Conservation (phyloP, 768 basidiomycete species). For the Suillus tomentosus region DNA sequence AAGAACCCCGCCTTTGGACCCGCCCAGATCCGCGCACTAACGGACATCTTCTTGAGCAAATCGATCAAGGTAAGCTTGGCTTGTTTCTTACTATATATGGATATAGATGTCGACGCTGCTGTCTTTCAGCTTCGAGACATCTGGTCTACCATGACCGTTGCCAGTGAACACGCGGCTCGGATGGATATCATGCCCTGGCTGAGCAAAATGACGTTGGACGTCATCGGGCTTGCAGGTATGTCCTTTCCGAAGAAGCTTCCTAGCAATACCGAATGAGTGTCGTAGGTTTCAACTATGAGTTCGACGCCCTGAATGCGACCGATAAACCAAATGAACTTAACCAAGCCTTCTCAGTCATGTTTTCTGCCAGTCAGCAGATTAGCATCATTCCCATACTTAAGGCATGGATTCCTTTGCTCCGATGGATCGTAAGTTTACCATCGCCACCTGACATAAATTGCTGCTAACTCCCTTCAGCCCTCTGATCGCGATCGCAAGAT, state of each 20-base stretch:
- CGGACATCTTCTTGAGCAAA: conserved; percentile 58
- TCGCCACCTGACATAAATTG: background rate
- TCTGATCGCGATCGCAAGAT: conserved; percentile 21
- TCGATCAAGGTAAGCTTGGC: conserved; percentile 43
- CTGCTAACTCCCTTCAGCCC: conserved; percentile 20
- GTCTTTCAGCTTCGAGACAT: conserved; percentile 49
- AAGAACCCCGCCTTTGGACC: conserved; percentile 71
- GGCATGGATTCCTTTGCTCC: conserved; percentile 38
- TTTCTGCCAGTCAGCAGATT: conserved; percentile 18
- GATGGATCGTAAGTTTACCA: conserved; percentile 37
- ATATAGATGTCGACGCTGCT: background rate
- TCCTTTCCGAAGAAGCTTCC: background rate
- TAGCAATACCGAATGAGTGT: background rate
- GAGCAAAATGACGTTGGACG: conserved; percentile 39
- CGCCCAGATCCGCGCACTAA: conserved; percentile 57
- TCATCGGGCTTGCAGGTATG: conserved; percentile 44
- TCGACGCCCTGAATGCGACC: conserved; percentile 32
- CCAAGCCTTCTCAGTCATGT: conserved; percentile 36
- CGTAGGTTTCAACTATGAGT: conserved; percentile 42
- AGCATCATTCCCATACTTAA: conserved; percentile 35
- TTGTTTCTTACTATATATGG: conserved; percentile 11
- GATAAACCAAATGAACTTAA: conserved; percentile 33
- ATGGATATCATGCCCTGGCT: conserved; percentile 39
- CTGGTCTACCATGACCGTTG: conserved; percentile 39
- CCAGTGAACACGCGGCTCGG: conserved; percentile 16